Base-by-base conservation (phyloP, 1,284 basidiomycete genomes). In the Boletus semigastroideus region DNA sequence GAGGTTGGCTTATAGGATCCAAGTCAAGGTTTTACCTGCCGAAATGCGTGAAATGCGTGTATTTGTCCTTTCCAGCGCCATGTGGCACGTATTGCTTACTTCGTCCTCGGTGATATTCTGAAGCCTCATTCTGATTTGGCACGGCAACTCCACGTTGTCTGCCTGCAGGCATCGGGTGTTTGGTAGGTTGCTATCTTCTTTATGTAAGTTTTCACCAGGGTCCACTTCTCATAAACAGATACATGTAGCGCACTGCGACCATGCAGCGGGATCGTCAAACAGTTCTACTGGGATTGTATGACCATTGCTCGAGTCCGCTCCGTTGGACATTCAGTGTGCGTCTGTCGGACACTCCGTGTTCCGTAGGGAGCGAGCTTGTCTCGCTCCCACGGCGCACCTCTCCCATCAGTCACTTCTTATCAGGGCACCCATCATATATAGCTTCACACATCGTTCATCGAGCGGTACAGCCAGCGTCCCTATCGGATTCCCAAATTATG, bases 161-260 rank as follows among this genome's bases (percentile, higher is more conserved):
- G 83, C 83, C 83, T 84, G 80, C 81, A 84, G 82, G 83, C 82
- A 77, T 66, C 52, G 40, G 48, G 55, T 64, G 61, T 66, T 59
- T 52, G 55, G 55, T 62, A 54, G 60, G 53, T 56, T 55, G 51
- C 63, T 61, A 51, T 54, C 66, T 54, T 52, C 50, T 62, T 70
- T 69, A 71, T 67, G 69, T 72, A 70, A 69, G 42, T 52, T 31
- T 42, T 33, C 50, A 20, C 45, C 39, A 46, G 50, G 42, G 30
- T 39, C 42, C 22, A 46, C 48, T 55, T 55, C 53, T 47, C 43
- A 46, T 49, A 51, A 52, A 45, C 42, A 38, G 12, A 19, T 28
- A 2, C 36, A 36, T 45, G 14, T 34, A n/a, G 30, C 16, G 17
- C 37, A 14, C 48, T 55, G 17, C 5, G 20, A 8, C 11, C 31